Evolutionary conservation across 2,329 filamentous ascomycete genomes (phyloP).

Genomic region (Hypoxylon sp.): DNA sequence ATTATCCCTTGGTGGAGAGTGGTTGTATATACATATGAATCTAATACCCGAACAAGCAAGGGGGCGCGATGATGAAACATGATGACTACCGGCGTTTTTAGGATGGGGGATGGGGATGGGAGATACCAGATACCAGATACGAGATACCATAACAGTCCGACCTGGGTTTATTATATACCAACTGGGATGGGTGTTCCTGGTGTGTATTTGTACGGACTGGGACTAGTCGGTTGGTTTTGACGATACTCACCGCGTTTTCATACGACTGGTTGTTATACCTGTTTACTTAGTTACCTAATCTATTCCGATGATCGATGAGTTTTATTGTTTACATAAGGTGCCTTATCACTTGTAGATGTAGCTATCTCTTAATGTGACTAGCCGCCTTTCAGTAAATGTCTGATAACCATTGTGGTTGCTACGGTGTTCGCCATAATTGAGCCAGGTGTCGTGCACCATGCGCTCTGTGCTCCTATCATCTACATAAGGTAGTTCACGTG

Average conservation of each 20-base stretch:
- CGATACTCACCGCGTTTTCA: constrained; percentile 5
- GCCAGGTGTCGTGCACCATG: no score
- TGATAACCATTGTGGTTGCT: no score
- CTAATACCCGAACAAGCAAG: constrained; percentile 18
- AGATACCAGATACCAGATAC: constrained; percentile 26
- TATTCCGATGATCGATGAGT: constrained; percentile 9
- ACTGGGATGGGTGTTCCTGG: constrained; percentile 15
- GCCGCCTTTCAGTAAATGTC: no score
- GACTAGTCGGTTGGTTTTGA: constrained; percentile 12
- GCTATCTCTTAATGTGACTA: no score
- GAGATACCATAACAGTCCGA: constrained; percentile 5
- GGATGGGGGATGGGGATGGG: constrained; percentile 14
- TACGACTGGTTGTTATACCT: not conserved
- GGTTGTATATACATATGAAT: constrained; percentile 31
- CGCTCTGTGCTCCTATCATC: no score
- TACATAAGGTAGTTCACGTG: no score
- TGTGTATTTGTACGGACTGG: constrained; percentile 27
- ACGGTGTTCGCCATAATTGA: no score
- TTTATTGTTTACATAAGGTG: not conserved
- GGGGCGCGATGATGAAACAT: constrained; percentile 14
- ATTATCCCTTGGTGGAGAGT: not conserved
- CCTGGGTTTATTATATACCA: constrained; percentile 24
- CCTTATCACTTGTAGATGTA: not conserved
- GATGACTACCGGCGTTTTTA: constrained; percentile 37
- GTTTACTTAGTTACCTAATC: constrained; percentile 19